A percentile compares a stretch with the other conserved stretches of the same genome.
Evolutionary conservation across 140 eudicot species (phyloP).

Genomic region (Ambrosia hybrid): DNA sequence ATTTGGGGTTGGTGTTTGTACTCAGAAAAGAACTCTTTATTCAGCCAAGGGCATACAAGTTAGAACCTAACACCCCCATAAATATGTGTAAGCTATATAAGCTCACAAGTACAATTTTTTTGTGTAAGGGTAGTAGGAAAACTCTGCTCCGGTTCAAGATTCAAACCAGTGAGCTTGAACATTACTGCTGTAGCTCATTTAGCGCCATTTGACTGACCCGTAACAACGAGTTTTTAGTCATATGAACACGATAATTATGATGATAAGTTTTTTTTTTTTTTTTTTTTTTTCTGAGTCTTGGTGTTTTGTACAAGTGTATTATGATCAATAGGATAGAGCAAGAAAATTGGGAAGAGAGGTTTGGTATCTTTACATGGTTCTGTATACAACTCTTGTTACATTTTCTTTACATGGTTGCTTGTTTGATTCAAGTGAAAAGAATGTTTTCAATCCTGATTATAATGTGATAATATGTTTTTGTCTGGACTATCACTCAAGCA

Average conservation of each 20-base stretch:
- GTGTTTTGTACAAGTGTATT: conserved; percentile 11
- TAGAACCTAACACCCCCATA: conserved; percentile 16
- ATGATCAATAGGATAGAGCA: conserved; percentile 10
- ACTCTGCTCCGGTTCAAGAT: conserved; percentile 36
- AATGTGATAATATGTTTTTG: background rate
- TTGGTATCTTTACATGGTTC: conserved; percentile 1
- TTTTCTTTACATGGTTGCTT: background rate
- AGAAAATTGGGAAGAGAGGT: conserved; percentile 16
- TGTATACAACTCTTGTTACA: background rate
- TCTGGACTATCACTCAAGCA: background rate
- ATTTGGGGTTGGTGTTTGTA: conserved; percentile 23
- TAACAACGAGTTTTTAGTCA: conserved; percentile 25
- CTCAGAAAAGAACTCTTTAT: conserved; percentile 17
- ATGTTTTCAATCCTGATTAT: background rate
- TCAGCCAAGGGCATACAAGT: conserved; percentile 13
- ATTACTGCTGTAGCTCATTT: conserved; percentile 28
- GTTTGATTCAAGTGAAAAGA: conserved; percentile 4
- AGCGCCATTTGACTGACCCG: conserved; percentile 29
- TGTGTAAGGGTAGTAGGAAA: conserved; percentile 20
- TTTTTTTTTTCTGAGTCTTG: background rate
- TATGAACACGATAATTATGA: conserved; percentile 10
- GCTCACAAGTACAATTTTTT: background rate
- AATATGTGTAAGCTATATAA: conserved; percentile 27
- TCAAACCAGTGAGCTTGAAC: conserved; percentile 35
- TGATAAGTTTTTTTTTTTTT: background rate